These are phyloP conservation scores for Hymenoscyphus infarciens DNA, from an alignment of 2,329 filamentous ascomycete species.

Conservation along the genomic window DNA sequence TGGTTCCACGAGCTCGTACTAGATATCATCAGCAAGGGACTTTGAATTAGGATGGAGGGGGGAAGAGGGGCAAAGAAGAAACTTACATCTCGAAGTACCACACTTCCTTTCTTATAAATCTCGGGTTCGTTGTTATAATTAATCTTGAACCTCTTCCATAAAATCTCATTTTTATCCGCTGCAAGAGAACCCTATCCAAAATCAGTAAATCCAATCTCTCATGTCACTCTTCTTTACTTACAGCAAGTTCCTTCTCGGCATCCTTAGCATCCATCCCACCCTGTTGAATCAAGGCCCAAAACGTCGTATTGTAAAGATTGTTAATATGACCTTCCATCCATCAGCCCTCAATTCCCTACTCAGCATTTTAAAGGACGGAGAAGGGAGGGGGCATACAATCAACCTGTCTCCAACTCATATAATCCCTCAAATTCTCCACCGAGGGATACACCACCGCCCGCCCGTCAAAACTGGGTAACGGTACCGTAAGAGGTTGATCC, in stretches of 20 bases:
- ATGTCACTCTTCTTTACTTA: slow-evolving; percentile 36
- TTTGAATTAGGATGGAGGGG: background rate
- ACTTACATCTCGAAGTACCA: slow-evolving; percentile 69
- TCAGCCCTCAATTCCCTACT: too few species aligned
- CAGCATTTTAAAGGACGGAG: too few species aligned
- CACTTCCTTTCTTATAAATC: slow-evolving; percentile 89
- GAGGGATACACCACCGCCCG: slow-evolving; percentile 87
- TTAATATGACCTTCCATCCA: slow-evolving; percentile 79
- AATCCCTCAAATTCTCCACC: slow-evolving; percentile 79
- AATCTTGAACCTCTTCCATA: slow-evolving; percentile 83
- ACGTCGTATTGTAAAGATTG: slow-evolving; percentile 96
- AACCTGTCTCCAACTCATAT: slow-evolving; percentile 94
- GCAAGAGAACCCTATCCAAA: slow-evolving; percentile 68
- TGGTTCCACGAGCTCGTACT: slow-evolving; percentile 70
- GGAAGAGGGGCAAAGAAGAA: background rate
- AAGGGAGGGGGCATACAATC: slow-evolving; percentile 65
- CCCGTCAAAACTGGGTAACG: slow-evolving; percentile 88
- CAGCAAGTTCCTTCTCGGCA: slow-evolving; percentile 76
- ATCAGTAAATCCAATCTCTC: slow-evolving; percentile 22
- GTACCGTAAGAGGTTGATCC: slow-evolving; percentile 63
- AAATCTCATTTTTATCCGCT: slow-evolving; percentile 90
- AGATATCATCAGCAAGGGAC: background rate
- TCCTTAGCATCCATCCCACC: slow-evolving; percentile 73
- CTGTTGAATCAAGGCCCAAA: slow-evolving; percentile 81
- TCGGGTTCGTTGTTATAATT: slow-evolving; percentile 98